Conservation (phyloP, 495 filamentous ascomycete genomes). For the Trichocladium uniseriatum region DNA sequence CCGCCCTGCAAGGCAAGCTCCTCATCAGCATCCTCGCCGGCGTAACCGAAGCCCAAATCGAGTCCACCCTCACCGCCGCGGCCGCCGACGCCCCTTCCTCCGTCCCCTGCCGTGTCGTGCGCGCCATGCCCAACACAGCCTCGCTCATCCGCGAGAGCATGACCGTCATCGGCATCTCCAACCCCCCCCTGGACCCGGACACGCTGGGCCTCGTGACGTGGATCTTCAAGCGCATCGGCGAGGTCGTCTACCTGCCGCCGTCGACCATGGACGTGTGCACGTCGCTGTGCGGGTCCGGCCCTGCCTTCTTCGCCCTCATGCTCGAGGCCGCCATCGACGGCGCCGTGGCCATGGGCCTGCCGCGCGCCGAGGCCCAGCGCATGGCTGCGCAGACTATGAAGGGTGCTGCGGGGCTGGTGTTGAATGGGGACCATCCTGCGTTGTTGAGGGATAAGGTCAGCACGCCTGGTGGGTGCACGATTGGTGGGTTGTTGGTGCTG, state of each 20-base stretch:
- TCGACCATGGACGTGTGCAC: slow-evolving; percentile 65
- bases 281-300: slow-evolving; percentile 66
- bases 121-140: slow-evolving; percentile 73
- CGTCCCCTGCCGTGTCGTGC: slow-evolving; percentile 48
- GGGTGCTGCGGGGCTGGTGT: slow-evolving; percentile 61
- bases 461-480: slow-evolving; percentile 75
- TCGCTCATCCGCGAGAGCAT: slow-evolving; percentile 64
- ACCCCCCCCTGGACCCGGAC: slow-evolving; percentile 45
- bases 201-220: slow-evolving; percentile 54
- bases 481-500: slow-evolving; percentile 63
- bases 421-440: slow-evolving; percentile 68
- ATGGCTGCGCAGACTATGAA: slow-evolving; percentile 76
- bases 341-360: slow-evolving; percentile 71
- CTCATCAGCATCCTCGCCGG: slow-evolving; percentile 80
- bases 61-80: slow-evolving; percentile 45
- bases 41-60: slow-evolving; percentile 57
- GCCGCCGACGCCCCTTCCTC: slow-evolving; percentile 24
- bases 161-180: slow-evolving; percentile 63
- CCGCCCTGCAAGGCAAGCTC: slow-evolving; percentile 67
- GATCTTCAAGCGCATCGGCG: slow-evolving; percentile 67
- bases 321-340: slow-evolving; percentile 70
- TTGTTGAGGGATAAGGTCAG: slow-evolving; percentile 67
- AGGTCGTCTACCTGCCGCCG: slow-evolving; percentile 54
- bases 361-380: slow-evolving; percentile 61
- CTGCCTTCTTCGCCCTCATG: slow-evolving; percentile 70